Base-by-base conservation (phyloP, 768 basidiomycete genomes). In the Boletellus sp. region DNA sequence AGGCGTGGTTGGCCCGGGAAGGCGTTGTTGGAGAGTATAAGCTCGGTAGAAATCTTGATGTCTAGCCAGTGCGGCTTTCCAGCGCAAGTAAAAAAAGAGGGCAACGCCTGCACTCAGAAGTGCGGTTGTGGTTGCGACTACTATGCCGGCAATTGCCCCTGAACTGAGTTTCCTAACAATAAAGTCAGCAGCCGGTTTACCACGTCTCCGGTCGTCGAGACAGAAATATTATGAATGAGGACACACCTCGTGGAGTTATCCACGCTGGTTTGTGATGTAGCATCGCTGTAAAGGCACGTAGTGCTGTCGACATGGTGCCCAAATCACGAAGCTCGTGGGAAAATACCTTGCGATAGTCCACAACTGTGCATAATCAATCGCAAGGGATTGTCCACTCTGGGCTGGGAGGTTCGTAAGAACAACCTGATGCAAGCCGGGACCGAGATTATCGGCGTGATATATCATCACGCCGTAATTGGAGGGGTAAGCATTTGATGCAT, bases 401-500 rank as follows among this genome's bases (percentile, higher is more conserved):
- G 37, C 48, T 28, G 72, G 63, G 20, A 57, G 51, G 42, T 72
- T 74, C n/a, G 60, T 64, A 26, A 76, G 44, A 16, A 56, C 52
- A n/a, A 76, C 24, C 35, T 60, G 64, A 54, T 76, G 61, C 45
- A 65, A 45, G 13, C 75, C 69, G 11, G 73, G 43, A 7, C 78
- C 77, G 38, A 69, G 74, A 22, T 77, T 59, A 10, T 61, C 65
- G 26, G 63, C 59, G 36, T 67, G 69, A 58, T 40, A 78, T 45
- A 50, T 66, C 60, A 59, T 65, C 51, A 45, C 71, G 58, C 63
- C 57, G 12, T 64, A 63, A 43, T 52, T 62, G 9, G 59, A 51
- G 34, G 59, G 53, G 43, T 43, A 59, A 35, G 11, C 23, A 3
- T 28, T 56, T 17, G 62, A 44, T 32, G 59, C 61, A 23, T 63